Percentiles rank a stretch among this genome's conserved stretches.
Evolutionary conservation across 2,329 filamentous ascomycete genomes (phyloP).

Genomic region (Fusarium begoniae): DNA sequence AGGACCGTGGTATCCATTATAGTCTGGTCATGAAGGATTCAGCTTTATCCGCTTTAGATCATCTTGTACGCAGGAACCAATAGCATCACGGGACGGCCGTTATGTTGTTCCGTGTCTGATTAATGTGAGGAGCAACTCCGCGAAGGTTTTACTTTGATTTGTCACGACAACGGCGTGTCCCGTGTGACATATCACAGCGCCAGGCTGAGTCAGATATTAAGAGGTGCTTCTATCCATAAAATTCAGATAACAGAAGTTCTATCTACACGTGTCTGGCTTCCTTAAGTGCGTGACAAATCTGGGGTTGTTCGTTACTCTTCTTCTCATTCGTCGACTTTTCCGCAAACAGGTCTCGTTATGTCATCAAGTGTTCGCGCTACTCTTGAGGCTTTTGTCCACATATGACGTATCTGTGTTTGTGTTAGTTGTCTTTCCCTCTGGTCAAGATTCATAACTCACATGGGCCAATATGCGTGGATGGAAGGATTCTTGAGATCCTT

Average conservation of each 20-base stretch:
- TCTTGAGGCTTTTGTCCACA: neutral
- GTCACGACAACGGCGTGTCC: neutral
- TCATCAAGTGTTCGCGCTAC: neutral
- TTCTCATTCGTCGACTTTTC: neutral
- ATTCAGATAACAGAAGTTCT: neutral
- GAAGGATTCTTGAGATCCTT: constrained; percentile 38
- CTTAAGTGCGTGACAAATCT: neutral
- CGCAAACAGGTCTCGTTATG: neutral
- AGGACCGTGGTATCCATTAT: neutral
- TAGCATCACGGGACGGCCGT: neutral
- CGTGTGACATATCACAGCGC: neutral
- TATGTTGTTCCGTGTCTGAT: neutral
- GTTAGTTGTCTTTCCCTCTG: neutral
- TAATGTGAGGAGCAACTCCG: neutral
- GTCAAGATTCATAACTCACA: constrained; percentile 16
- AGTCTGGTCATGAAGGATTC: neutral
- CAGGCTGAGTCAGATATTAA: too few species aligned
- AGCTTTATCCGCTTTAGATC: neutral
- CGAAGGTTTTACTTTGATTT: neutral
- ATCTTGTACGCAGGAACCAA: neutral
- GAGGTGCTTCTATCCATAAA: neutral
- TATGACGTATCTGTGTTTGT: neutral
- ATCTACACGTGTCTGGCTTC: neutral
- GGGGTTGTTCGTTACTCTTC: neutral
- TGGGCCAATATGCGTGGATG: constrained; percentile 43